Conservation (phyloP, 78 protist species). For the Emiliania huxleyi region DNA sequence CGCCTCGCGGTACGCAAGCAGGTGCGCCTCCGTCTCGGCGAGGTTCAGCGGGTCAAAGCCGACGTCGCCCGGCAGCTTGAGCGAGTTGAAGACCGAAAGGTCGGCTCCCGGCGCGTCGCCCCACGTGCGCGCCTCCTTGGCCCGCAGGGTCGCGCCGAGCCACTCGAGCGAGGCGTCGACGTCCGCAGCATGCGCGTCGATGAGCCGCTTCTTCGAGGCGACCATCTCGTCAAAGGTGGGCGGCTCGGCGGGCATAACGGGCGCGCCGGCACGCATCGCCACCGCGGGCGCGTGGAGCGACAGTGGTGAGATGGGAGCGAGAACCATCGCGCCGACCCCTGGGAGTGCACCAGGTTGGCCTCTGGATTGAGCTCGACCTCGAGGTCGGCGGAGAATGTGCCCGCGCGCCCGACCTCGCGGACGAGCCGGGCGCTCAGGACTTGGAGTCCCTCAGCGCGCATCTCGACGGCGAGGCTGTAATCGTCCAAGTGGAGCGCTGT, state of each 20-base stretch:
- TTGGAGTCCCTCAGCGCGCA: no score
- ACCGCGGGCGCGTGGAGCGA: no score
- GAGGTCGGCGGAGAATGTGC: no score
- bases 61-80: background rate
- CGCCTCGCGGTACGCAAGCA: background rate
- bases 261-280: background rate
- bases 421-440: no score
- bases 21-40: background rate
- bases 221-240: background rate
- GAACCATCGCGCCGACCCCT: no score
- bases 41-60: background rate
- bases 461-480: no score
- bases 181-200: background rate
- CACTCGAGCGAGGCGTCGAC: background rate
- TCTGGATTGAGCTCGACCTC: no score
- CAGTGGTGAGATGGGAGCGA: no score
- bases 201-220: background rate
- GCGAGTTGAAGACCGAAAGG: background rate
- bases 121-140: background rate
- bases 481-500: no score
- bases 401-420: no score
- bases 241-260: background rate
- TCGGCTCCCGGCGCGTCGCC: background rate
- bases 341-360: no score
- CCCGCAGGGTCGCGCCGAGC: background rate